Base-by-base conservation (phyloP, 805 yeast species). In the Phaffomyces opuntiae region DNA sequence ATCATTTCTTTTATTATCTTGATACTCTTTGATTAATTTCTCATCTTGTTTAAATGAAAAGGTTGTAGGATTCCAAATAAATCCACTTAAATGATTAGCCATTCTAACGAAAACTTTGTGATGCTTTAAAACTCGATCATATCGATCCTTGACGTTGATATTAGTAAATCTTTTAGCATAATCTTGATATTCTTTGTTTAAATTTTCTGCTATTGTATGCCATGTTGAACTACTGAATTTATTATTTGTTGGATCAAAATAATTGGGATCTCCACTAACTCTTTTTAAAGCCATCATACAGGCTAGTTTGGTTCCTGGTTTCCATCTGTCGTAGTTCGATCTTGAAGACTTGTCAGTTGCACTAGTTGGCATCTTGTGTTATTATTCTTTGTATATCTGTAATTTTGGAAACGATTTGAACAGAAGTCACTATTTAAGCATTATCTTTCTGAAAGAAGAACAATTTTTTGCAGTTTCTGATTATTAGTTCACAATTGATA, bases 321-420 rank as follows among this genome's bases (percentile, higher is more conserved):
- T 58, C 62, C 62, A 58, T 26, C 62, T 39, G 38, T 57, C 61
- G 36, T 57, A 58, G 37, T 57, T 58, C 9, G 61, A 51, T 40
- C 38, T 34, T 34, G 36, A n/a, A 16, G 16, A n/a, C 16, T 34
- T 34, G 1, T 34, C 36, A 9, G 14, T 9, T 29, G 31, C 12
- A 29, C 14, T 29, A 11, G 31, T 29, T 29, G 31, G 6, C 31
- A 29, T 29, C 31, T 9, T 29, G 31, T 9, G 5, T 29, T 9
- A 4, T 29, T 14, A 17, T 5, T 32, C 14, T 13, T n/a, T 14
- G 7, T 32, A 32, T 32, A 3, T n/a, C 16, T 21, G 24, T 21
- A 32, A 32, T 29, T 11, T 29, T 29, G 14, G 7, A 21, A 11
- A 9, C 11, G 6, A 9, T 29, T 12, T 29, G 31, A 11, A 3